Conservation (phyloP, 768 basidiomycete genomes). For the Tricholoma terreum region DNA sequence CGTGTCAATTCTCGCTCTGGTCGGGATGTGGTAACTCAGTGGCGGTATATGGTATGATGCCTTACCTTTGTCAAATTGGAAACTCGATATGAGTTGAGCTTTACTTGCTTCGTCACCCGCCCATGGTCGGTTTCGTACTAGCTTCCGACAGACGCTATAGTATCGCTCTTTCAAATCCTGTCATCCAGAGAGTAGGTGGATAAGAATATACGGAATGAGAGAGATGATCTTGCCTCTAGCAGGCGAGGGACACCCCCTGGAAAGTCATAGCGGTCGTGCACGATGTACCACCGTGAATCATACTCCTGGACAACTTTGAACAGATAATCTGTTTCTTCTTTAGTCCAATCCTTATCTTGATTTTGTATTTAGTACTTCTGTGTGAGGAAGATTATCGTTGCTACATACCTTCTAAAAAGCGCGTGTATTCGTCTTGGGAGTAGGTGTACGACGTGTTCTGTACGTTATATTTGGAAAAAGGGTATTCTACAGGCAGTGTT, state of each 20-base stretch:
- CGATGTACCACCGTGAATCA: conserved; percentile 86
- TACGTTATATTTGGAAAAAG: conserved; percentile 81
- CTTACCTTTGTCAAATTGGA: conserved; percentile 86
- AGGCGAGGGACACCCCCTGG: conserved; percentile 48
- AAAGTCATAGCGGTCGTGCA: conserved; percentile 86
- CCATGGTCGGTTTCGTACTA: conserved; percentile 83
- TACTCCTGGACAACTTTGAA: conserved; percentile 78
- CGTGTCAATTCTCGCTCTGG: conserved; percentile 84
- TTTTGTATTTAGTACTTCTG: not conserved
- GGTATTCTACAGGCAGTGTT: conserved; percentile 52
- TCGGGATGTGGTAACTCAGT: not conserved
- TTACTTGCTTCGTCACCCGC: conserved; percentile 75
- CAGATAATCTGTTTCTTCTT: conserved; percentile 92
- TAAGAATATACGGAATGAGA: not conserved
- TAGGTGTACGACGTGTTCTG: conserved; percentile 65
- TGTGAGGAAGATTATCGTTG: not conserved
- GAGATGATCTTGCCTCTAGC: conserved; percentile 58
- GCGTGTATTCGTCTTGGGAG: conserved; percentile 83
- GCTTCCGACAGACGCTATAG: conserved; percentile 84
- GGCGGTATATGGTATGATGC: not conserved
- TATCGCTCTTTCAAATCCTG: conserved; percentile 95
- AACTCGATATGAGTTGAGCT: conserved; percentile 62
- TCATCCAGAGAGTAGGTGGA: conserved; percentile 2
- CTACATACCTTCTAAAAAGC: conserved; percentile 66
- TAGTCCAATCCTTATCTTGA: conserved; percentile 81